Percentiles rank a stretch among this genome's conserved stretches.
phyloP scores from a whole-genome alignment of 805 yeast species.

The Lipomyces starkeyi region DNA sequence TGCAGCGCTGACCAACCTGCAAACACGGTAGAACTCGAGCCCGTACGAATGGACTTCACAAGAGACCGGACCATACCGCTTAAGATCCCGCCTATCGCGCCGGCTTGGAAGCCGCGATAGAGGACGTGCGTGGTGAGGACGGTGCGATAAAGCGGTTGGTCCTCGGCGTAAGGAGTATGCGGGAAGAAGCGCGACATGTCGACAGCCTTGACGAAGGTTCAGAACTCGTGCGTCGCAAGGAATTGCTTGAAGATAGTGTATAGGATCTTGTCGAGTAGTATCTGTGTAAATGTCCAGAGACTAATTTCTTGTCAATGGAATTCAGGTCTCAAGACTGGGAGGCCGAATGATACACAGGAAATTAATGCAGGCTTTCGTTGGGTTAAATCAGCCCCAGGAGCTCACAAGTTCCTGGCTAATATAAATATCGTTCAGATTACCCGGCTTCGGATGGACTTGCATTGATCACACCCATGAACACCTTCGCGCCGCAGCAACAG shows the following conservation, averaged over 20 bases:
- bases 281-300: background rate
- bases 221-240: background rate
- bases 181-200: conserved; percentile 11
- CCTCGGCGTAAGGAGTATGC: conserved; percentile 2
- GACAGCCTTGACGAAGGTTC: background rate
- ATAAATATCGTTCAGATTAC: no score
- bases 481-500: no score
- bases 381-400: no score
- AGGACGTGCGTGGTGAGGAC: background rate
- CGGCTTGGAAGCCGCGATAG: conserved; percentile 6
- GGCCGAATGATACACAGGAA: no score
- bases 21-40: background rate
- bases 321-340: no score
- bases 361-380: no score
- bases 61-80: background rate
- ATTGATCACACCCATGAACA: no score
- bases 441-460: no score
- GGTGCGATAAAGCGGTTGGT: conserved; percentile 1
- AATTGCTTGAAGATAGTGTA: background rate
- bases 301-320: no score
- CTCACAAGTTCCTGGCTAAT: no score
- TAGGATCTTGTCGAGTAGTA: background rate
- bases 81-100: background rate
- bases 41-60: background rate
- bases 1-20: background rate